Evolutionary conservation across 73 alveolate genomes (phyloP), one percentile per base, ranked within the genome.

Genomic region (Stentor roeselii): DNA sequence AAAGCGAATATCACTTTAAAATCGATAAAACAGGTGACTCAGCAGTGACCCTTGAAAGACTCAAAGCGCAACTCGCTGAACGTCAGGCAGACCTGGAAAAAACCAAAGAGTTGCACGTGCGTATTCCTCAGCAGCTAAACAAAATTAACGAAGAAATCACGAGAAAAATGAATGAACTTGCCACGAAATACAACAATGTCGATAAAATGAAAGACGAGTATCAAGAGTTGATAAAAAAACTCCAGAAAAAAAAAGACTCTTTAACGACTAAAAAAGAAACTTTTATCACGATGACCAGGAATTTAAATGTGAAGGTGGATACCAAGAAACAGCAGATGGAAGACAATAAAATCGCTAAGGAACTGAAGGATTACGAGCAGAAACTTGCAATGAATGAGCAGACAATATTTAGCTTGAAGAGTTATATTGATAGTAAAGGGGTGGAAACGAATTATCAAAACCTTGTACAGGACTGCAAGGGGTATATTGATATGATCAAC

Each of bases 391-490:
- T 78, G 75, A 88, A 88, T 41, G 94, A 88, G 39, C 85, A 86
- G 39, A 88, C n/a, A 36, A 60, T 38, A 59, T 82, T 59, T 88
- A 60, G 42, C 42, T 90, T 78, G 96, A 91, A 93, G 82, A 92
- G 91, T 75, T 94, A 90, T 87, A 92, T 92, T 86, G 97, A 92
- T 76, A 90, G 97, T 39, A 94, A 94, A 82, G 92, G 96, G 6
- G 94, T 92, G 35, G 98, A 94, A 82, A 92, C 90, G 82, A 89
- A 94, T 83, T 94, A 90, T 61, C 87, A 86, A 74, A 82, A 84
- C 3, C 59, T 77, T n/a, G 78, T 90, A 82, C 59, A 92, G 39
- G 97, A 92, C 78, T 94, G 98, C 86, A 86, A 87, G 90, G 85
- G 82, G 15, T 15, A 84, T 74, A 84, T 90, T 40, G 84, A 82